Conservation (phyloP, 2,329 filamentous ascomycete species). For the Ilyonectria destructans region DNA sequence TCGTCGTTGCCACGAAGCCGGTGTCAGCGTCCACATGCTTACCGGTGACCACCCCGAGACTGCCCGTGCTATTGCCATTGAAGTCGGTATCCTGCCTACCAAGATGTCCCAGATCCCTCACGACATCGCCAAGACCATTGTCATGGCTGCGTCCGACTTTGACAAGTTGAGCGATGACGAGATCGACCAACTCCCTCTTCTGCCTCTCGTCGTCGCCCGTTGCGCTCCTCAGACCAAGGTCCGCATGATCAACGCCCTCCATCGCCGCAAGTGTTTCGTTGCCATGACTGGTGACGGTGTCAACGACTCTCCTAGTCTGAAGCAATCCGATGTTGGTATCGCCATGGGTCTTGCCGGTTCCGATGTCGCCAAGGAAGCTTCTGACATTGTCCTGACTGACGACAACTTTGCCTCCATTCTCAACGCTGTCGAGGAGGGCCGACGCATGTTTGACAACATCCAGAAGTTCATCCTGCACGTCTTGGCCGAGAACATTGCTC, state of each 20-base stretch:
- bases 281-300: conserved; percentile 84
- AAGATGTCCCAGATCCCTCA: conserved; percentile 67
- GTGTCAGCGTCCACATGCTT: conserved; percentile 79
- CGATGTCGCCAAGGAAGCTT: conserved; percentile 80
- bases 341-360: conserved; percentile 80
- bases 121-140: conserved; percentile 73
- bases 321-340: conserved; percentile 79
- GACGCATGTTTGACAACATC: conserved; percentile 82
- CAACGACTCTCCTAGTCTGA: conserved; percentile 79
- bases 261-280: conserved; percentile 75
- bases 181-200: conserved; percentile 74
- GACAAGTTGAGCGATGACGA: conserved; percentile 76
- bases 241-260: conserved; percentile 82
- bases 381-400: conserved; percentile 79
- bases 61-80: conserved; percentile 74
- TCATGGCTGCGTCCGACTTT: conserved; percentile 79
- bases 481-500: conserved; percentile 78
- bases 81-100: conserved; percentile 74
- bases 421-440: conserved; percentile 80
- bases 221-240: conserved; percentile 82
- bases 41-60: conserved; percentile 79
- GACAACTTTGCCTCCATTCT: conserved; percentile 83
- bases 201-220: conserved; percentile 79
- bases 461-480: conserved; percentile 81
- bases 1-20: conserved; percentile 71